These are phyloP conservation scores for Lasiodiplodia citricola DNA, from an alignment of 2,329 filamentous ascomycete species.

Conservation along the genomic window DNA sequence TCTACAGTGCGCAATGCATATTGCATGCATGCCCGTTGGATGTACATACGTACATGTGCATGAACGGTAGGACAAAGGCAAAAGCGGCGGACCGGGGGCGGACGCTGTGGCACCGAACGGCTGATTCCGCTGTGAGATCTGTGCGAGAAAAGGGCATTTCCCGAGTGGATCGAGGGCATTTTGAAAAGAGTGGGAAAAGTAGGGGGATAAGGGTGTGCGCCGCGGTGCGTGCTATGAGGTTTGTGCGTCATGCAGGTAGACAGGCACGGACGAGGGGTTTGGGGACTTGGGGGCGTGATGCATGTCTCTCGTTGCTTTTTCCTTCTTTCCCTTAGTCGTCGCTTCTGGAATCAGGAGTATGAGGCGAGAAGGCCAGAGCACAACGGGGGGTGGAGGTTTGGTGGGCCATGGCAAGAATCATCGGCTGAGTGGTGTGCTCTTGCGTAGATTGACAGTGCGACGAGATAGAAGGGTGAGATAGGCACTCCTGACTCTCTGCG, in stretches of 20 bases:
- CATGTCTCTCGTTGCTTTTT: background rate
- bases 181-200: background rate
- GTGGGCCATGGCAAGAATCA: background rate
- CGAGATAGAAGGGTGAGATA: conserved; percentile 6
- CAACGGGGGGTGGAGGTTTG: background rate
- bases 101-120: background rate
- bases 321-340: background rate
- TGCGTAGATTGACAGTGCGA: background rate
- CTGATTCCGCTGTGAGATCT: background rate
- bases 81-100: background rate
- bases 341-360: background rate
- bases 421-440: background rate
- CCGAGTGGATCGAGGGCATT: background rate
- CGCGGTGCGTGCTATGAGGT: background rate
- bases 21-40: background rate
- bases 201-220: background rate
- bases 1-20: background rate
- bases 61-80: background rate
- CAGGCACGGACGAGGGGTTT: background rate
- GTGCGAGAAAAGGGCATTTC: background rate
- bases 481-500: conserved; percentile 11
- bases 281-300: background rate
- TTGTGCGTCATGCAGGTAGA: background rate
- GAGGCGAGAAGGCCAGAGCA: background rate
- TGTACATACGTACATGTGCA: conserved; percentile 4